Evolutionary conservation across 225 moss, liverwort and hornwort species (phyloP), one percentile per base, ranked within the genome.

Genomic region (Anthoceros angustus): DNA sequence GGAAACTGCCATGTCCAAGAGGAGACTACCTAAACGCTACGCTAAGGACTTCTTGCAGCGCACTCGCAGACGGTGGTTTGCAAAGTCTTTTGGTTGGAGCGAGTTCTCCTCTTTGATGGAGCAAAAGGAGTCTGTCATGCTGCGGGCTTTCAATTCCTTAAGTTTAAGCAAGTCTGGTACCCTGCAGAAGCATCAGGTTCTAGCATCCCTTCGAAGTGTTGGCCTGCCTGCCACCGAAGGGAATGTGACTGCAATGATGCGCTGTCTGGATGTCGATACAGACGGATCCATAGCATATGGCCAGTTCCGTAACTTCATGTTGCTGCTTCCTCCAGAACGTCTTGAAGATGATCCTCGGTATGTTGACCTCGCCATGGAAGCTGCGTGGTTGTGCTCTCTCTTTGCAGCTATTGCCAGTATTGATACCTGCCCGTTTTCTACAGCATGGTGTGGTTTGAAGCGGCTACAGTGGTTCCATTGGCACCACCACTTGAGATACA

Each of bases 401-500:
- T 32, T 4, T 4, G 32, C 32, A 32, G 2, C 1, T 32, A 4
- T 32, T 1, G 32, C 32, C 32, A 32, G 1, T 15, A n/a, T 20
- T 55, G 1, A 55, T 55, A 7, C 23, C n/a, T 55, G 8, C n/a
- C 14, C 10, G 7, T 18, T 55, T 20, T 18, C 42, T 68, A 64
- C 60, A 85, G 84, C 77, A 85, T 82, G 84, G 84, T 82, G 61
- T 85, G 84, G 84, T 85, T 85, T 63, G 82, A 85, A 67, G 84
- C 84, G 65, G 84, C 84, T 42, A 85, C 84, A 43, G 82, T 85
- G 62, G 84, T 85, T 8, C 79, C 84, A 32, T 79, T 85, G 79
- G 84, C 79, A 40, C 82, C 84, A n/a, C 84, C 82, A 38, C 82
- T 85, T 63, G 84, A 81, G 42, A 80, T 82, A 65, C 77, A 81